Base-by-base conservation (phyloP, 140 eudicot species). In the Cichorium intybus region DNA sequence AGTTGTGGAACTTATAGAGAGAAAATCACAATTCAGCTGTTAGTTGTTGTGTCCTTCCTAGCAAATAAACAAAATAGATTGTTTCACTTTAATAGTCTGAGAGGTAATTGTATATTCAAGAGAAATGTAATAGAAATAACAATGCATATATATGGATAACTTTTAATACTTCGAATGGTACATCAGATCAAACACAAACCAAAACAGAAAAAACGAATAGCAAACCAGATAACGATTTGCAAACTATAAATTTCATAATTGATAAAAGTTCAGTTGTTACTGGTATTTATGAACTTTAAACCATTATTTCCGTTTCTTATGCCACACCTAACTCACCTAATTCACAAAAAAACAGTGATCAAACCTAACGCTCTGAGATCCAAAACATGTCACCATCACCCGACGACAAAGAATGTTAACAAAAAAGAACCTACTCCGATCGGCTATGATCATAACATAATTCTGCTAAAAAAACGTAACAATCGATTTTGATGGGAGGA, bases 351-450 rank as follows among this genome's bases (percentile, higher is more conserved):
- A 15, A 12, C 5, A 1, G 43, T 60, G 39, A 70, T 20, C 61
- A 70, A 15, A 31, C 63, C 56, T 50, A 71, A 60, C 35, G 1
- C 4, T 34, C 24, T 8, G 56, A 71, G 76, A 71, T 71, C 76
- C 69, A 49, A 49, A 70, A 7, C 56, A 2, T 35, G 51, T 16
- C 53, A 60, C 39, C 69, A 51, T 6, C 53, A 52, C 16, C 52
- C 35, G 23, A 21, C 62, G 34, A 35, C 11, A 56, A n/a, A 29
- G 5, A 47, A n/a, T 41, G 26, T 37, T 31, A 57, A 57, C 7
- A 8, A 7, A 58, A 53, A 29, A 27, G 21, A 20, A 20, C 58
- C 37, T 55, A 64, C 29, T 43, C 65, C 62, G 60, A 72, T 64
- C 77, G 60, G 46, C 2, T 43, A 57, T 55, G 59, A 72, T 54